A percentile compares a stretch with the other conserved stretches of the same genome.
Conservation (phyloP, 2,329 filamentous ascomycete species). For the Pseudocercospora musae region DNA sequence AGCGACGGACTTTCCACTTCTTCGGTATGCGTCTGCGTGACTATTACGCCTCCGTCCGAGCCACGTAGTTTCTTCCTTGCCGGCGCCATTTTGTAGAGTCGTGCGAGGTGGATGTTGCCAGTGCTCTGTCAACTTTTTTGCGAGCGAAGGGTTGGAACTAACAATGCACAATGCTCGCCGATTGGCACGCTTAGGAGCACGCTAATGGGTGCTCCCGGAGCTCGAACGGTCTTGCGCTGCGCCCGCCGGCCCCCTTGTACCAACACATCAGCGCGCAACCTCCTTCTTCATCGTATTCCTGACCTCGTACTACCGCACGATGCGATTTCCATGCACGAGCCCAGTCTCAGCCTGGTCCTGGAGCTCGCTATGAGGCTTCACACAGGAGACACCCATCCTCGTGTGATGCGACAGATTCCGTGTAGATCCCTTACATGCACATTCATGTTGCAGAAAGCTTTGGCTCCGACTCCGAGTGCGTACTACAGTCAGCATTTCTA, state of each 20-base stretch:
- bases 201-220: neutral
- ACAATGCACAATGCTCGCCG: neutral
- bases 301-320: too few species aligned
- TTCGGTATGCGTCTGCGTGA: conserved; percentile 14
- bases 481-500: too few species aligned
- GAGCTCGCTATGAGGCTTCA: too few species aligned
- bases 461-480: too few species aligned
- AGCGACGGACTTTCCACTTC: neutral
- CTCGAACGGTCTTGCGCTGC: neutral
- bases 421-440: too few species aligned
- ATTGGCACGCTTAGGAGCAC: neutral
- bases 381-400: too few species aligned
- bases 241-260: too few species aligned
- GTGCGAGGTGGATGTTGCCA: neutral
- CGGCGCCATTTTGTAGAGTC: conserved; percentile 26
- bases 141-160: neutral
- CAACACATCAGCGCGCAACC: too few species aligned
- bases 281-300: neutral
- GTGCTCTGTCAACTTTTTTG: neutral
- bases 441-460: too few species aligned
- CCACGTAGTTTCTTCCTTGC: conserved; percentile 34
- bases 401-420: too few species aligned
- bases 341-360: too few species aligned
- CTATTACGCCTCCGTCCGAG: conserved; percentile 27
- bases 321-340: too few species aligned